Conservation (phyloP, 768 basidiomycete genomes). For the Lactarius tabidus region DNA sequence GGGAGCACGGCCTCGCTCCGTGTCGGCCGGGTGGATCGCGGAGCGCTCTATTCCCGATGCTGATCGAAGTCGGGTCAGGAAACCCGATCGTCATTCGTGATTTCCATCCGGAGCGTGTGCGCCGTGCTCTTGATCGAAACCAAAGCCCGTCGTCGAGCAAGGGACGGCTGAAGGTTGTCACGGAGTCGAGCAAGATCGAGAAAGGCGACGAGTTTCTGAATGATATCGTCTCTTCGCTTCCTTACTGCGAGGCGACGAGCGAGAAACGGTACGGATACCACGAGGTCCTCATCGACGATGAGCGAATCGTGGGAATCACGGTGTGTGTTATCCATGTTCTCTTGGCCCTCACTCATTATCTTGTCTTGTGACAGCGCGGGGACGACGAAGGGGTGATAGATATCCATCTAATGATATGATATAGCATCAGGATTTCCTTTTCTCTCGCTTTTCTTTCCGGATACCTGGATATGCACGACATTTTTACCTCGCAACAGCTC, state of each 20-base stretch:
- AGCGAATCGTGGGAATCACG: conserved; percentile 21
- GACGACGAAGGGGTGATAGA: conserved; percentile 15
- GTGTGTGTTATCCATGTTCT: not conserved
- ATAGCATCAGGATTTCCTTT: not conserved
- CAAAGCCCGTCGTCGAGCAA: not conserved
- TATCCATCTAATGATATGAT: conserved; percentile 16
- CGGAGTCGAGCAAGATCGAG: conserved; percentile 16
- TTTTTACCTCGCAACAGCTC: not conserved
- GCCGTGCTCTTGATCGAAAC: conserved; percentile 10
- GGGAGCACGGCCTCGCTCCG: conserved; percentile 17
- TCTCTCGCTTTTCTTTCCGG: conserved; percentile 4
- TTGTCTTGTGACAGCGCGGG: conserved; percentile 2
- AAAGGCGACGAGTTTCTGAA: conserved; percentile 19
- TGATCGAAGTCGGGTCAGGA: conserved; percentile 17
- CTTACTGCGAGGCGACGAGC: conserved; percentile 21
- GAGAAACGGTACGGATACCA: conserved; percentile 23
- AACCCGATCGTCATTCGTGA: conserved; percentile 20
- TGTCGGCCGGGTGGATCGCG: conserved; percentile 18
- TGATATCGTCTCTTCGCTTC: conserved; percentile 18
- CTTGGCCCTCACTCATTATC: not conserved
- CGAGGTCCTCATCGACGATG: conserved; percentile 20
- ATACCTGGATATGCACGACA: not conserved
- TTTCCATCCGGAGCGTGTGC: conserved; percentile 19
- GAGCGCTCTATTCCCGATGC: conserved; percentile 15
- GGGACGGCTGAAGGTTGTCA: conserved; percentile 14